Evolutionary conservation across 768 basidiomycete genomes (phyloP).

Genomic region (Trametes coccinea): DNA sequence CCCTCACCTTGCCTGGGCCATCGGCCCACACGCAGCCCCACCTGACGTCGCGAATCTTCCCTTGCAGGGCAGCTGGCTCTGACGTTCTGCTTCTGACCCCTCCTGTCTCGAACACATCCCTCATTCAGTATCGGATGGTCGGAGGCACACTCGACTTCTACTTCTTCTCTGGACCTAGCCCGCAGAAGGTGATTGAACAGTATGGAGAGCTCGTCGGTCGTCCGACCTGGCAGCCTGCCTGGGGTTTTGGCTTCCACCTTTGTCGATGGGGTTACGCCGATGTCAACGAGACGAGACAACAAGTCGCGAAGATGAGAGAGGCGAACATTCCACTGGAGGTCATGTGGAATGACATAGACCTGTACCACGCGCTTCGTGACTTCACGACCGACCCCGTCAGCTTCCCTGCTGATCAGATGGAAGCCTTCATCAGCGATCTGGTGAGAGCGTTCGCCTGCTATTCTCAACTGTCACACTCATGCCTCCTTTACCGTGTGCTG

Average conservation of each 20-base stretch:
- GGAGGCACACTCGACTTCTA: conserved; percentile 80
- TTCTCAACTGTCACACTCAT: no score
- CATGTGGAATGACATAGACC: conserved; percentile 80
- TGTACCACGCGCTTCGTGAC: conserved; percentile 68
- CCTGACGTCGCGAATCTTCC: background rate
- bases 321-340: conserved; percentile 81
- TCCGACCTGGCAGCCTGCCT: conserved; percentile 71
- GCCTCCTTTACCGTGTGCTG: background rate
- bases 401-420: conserved; percentile 57
- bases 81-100: conserved; percentile 71
- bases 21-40: conserved; percentile 6
- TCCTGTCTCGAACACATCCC: conserved; percentile 50
- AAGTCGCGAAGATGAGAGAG: conserved; percentile 58
- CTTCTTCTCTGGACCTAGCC: conserved; percentile 59
- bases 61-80: conserved; percentile 58
- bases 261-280: conserved; percentile 59
- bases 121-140: conserved; percentile 71
- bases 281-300: conserved; percentile 55
- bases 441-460: conserved; percentile 39
- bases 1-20: background rate
- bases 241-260: conserved; percentile 80
- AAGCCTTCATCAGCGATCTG: conserved; percentile 53
- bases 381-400: conserved; percentile 68
- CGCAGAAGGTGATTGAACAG: conserved; percentile 65
- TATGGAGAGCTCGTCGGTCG: conserved; percentile 67